Base-by-base conservation (phyloP, 306 rosid genomes). In the Cucurbita maxima region DNA sequence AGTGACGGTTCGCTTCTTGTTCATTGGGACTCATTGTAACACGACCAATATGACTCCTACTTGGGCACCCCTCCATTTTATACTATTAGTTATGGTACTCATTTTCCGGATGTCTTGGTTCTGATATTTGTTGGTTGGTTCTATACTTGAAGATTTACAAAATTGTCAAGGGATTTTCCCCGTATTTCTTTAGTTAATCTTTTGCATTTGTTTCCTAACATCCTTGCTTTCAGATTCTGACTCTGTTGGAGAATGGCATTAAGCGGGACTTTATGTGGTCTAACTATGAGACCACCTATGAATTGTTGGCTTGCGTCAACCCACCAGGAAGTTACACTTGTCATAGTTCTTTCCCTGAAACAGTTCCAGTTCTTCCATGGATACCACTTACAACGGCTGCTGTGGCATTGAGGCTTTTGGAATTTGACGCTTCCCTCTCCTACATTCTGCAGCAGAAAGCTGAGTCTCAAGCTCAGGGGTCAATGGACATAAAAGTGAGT, bases 381-480 rank as follows among this genome's bases (percentile, higher is more conserved):
- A 69, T 88, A 71, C 91, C 96, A 13, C 81, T 13, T 59, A 90
- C 94, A 61, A 84, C 90, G 12, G 85, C 91, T 79, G 93, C 94
- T 58, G 88, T 86, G 72, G 85, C 87, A 51, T 79, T 88, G 40
- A 88, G 96, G 84, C 86, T 88, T 74, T 55, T 90, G 89, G 91
- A 90, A 76, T 90, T 88, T 7, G 91, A 90, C 75, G 52, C 80
- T 5, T 86, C 91, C 75, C 50, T 78, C 82, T 83, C 73, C 63
- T 84, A 86, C 76, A 25, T 1, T 25, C 25, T 25, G 25, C 25
- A 25, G 25, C 25, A 25, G 25, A 25, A 25, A 25, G 25, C 25
- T 25, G 84, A 81, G 78, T 81, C 85, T 63, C 76, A 78, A 16
- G 83, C 84, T 45, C 81, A 79, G 81, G 86, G 79, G 75, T 64